Base-by-base conservation (phyloP, 768 basidiomycete species). In the Dacryopinax primogenitus region DNA sequence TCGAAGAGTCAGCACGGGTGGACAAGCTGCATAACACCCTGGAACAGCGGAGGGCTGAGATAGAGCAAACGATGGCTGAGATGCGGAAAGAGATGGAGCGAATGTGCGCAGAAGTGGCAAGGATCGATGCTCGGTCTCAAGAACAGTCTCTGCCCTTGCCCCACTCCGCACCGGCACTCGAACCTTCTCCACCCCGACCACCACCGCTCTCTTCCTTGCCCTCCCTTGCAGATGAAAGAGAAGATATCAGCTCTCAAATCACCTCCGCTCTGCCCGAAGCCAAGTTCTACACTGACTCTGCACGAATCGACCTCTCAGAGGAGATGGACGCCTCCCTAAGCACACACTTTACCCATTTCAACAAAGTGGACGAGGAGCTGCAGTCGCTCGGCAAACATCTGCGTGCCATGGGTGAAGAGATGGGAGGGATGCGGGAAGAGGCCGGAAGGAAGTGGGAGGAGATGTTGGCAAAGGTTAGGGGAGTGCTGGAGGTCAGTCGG, bases 161-260 rank as follows among this genome's bases (percentile, higher is more conserved):
- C n/a, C n/a, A n/a, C n/a, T n/a, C n/a, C n/a, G n/a, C n/a, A n/a
- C n/a, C n/a, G n/a, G n/a, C n/a, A n/a, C n/a, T n/a, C n/a, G n/a
- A n/a, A n/a, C n/a, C n/a, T n/a, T n/a, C n/a, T n/a, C n/a, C n/a
- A n/a, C n/a, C 15, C 33, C 62, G 28, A 33, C 30, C 32, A 2
- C 41, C 41, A 3, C 32, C 36, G 6, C 37, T 44, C 41, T 15
- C 33, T 16, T 33, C 18, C 28, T 15, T 35, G 7, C n/a, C 37
- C 18, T 1, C 62, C 33, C 0, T 30, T 32, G 15, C 21, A 11
- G 28, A n/a, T n/a, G n/a, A n/a, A n/a, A n/a, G 28, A 1, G 67
- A 36, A 64, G 18, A 18, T 67, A 66, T 67, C 58, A 63, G 41
- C 67, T 66, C 44, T 65, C 39, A 21, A 33, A 44, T n/a, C n/a